A percentile compares a stretch with the other conserved stretches of the same genome.
phyloP scores from a whole-genome alignment of 768 basidiomycete species.

The Gymnopilus junonius region DNA sequence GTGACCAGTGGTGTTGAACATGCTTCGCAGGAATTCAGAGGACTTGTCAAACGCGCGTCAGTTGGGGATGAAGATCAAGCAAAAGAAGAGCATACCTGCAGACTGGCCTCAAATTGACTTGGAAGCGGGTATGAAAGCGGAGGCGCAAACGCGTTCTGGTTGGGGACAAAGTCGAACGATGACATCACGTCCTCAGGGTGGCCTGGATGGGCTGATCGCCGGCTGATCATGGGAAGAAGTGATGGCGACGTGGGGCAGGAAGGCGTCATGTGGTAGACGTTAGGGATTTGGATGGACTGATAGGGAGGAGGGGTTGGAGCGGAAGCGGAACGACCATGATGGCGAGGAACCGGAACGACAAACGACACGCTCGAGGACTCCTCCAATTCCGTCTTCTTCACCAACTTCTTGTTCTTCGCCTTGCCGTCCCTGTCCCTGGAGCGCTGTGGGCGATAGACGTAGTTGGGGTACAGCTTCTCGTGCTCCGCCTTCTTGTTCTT shows the following conservation, averaged over 20 bases:
- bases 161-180: constrained; percentile 61
- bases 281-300: constrained; percentile 73
- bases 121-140: constrained; percentile 41
- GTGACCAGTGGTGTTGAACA: constrained; percentile 42
- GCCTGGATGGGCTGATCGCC: constrained; percentile 57
- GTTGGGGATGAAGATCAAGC: constrained; percentile 6
- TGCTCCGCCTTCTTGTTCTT: constrained; percentile 84
- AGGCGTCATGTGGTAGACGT: constrained; percentile 54
- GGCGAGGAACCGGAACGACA: constrained; percentile 39
- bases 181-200: constrained; percentile 45
- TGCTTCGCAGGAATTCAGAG: constrained; percentile 53
- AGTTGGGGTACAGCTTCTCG: constrained; percentile 73
- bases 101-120: constrained; percentile 49
- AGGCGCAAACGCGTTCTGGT: constrained; percentile 39
- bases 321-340: constrained; percentile 44
- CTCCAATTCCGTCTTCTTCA: constrained; percentile 42
- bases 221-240: constrained; percentile 60
- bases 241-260: constrained; percentile 71
- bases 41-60: constrained; percentile 36
- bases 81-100: constrained; percentile 38
- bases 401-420: constrained; percentile 45
- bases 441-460: constrained; percentile 79
- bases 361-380: constrained; percentile 42
- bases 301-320: constrained; percentile 71
- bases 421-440: constrained; percentile 59